Evolutionary conservation across 192 early-diverging fungal species (phyloP).

Genomic region (Kickxella alabastrina): DNA sequence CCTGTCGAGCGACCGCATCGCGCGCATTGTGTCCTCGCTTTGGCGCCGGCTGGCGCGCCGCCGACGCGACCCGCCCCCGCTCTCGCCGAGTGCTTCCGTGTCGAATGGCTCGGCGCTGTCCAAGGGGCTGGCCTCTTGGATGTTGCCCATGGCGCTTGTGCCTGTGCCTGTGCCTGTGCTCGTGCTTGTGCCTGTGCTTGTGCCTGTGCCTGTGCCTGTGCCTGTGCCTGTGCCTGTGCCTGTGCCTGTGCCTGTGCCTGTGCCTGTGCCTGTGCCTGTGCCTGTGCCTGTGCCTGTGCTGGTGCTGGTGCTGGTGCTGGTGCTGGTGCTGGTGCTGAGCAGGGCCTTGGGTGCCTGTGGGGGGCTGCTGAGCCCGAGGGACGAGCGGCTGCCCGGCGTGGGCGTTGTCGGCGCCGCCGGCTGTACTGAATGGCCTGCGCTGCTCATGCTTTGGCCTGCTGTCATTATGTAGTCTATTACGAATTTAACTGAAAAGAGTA

Average conservation of each 20-base stretch:
- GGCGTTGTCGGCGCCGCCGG: background rate
- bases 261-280: no score
- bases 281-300: background rate
- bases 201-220: no score
- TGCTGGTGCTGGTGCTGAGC: background rate
- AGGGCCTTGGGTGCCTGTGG: no score
- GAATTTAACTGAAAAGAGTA: background rate
- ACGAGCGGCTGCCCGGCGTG: constrained; percentile 20
- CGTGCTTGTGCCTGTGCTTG: no score
- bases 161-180: no score
- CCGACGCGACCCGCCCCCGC: no score
- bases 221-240: background rate
- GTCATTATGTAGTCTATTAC: background rate
- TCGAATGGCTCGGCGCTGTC: background rate
- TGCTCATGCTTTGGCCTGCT: background rate
- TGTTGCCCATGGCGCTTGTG: background rate
- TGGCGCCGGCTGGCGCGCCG: constrained; percentile 23
- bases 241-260: no score
- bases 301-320: background rate
- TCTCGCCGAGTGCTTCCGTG: no score
- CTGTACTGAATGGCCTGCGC: background rate
- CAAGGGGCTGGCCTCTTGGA: background rate
- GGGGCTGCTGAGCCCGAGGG: constrained; percentile 22
- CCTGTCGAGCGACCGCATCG: constrained; percentile 46
- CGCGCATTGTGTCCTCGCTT: constrained; percentile 45